These are phyloP conservation scores for Aspergillus funiculosus DNA, from an alignment of 495 filamentous ascomycete species.

Conservation along the genomic window DNA sequence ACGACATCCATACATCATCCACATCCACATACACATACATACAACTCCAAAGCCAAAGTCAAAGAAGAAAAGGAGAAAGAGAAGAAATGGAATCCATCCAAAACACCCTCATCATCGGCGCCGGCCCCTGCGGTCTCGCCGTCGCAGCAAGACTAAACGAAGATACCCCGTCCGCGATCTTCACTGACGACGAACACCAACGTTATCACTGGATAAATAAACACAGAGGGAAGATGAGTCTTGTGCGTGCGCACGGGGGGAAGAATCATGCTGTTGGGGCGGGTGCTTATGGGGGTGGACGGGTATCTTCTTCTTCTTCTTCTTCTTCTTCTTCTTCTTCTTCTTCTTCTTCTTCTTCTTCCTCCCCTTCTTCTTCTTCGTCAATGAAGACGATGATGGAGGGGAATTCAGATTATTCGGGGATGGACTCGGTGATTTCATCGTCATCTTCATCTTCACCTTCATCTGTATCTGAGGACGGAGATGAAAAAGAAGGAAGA, in stretches of 20 bases:
- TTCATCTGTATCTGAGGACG: constrained; percentile 20
- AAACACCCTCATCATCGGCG: constrained; percentile 58
- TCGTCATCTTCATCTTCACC: constrained; percentile 27
- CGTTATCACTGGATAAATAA: constrained; percentile 60
- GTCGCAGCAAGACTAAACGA: constrained; percentile 55
- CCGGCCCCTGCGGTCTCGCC: constrained; percentile 57
- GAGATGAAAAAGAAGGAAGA: not conserved
- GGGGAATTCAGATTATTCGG: not conserved
- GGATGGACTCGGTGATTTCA: constrained; percentile 20
- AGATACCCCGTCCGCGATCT: constrained; percentile 56
- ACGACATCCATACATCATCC: too few relatives aligned
- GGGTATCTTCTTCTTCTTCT: constrained; percentile 14
- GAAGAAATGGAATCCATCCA: too few relatives aligned
- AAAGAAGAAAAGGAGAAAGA: too few relatives aligned
- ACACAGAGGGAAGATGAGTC: constrained; percentile 43
- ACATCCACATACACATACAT: too few relatives aligned
- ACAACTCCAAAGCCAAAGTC: too few relatives aligned
- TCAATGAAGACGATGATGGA: not conserved
- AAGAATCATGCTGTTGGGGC: constrained; percentile 18
- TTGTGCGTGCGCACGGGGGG: constrained; percentile 28
- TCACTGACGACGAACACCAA: constrained; percentile 61
- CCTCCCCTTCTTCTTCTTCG: constrained; percentile 56
- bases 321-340: constrained; percentile 4
- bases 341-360: constrained; percentile 60
- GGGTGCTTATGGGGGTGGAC: constrained; percentile 22